A percentile compares a stretch with the other conserved stretches of the same genome.
Evolutionary conservation across 2,329 filamentous ascomycete species (phyloP).

Genomic region (Neoscytalidium dimidiatum): DNA sequence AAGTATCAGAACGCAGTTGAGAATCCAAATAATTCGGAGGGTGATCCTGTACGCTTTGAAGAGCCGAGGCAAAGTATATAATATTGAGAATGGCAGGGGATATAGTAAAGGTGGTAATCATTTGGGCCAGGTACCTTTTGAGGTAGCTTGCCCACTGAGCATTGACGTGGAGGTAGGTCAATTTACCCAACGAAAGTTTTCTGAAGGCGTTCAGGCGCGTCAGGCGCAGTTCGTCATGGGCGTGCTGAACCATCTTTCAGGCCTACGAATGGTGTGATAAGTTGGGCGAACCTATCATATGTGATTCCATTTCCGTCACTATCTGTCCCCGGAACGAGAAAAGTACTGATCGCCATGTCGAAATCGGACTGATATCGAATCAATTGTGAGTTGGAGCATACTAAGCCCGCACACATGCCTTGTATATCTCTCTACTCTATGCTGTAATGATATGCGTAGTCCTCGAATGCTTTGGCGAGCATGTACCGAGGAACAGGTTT

Average conservation of each 20-base stretch:
- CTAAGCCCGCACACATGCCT: neutral
- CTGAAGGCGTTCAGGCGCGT: neutral
- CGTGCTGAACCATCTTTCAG: neutral
- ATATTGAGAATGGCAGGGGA: neutral
- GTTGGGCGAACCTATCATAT: neutral
- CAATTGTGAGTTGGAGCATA: neutral
- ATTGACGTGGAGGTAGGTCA: neutral
- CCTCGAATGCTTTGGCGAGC: neutral
- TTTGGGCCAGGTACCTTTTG: neutral
- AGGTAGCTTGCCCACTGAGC: neutral
- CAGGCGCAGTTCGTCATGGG: neutral
- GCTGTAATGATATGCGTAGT: neutral
- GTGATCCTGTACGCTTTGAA: neutral
- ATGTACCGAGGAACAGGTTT: neutral
- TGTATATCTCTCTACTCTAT: neutral
- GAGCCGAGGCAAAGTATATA: neutral
- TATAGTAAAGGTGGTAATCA: neutral
- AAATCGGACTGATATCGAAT: neutral
- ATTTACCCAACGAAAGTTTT: neutral
- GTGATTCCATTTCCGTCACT: neutral
- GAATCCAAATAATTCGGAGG: neutral
- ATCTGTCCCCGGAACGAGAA: neutral
- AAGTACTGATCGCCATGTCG: neutral
- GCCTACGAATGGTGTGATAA: neutral
- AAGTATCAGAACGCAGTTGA: neutral